Evolutionary conservation across 2,329 filamentous ascomycete species (phyloP).

Genomic region (Keithomyces neogunnii): DNA sequence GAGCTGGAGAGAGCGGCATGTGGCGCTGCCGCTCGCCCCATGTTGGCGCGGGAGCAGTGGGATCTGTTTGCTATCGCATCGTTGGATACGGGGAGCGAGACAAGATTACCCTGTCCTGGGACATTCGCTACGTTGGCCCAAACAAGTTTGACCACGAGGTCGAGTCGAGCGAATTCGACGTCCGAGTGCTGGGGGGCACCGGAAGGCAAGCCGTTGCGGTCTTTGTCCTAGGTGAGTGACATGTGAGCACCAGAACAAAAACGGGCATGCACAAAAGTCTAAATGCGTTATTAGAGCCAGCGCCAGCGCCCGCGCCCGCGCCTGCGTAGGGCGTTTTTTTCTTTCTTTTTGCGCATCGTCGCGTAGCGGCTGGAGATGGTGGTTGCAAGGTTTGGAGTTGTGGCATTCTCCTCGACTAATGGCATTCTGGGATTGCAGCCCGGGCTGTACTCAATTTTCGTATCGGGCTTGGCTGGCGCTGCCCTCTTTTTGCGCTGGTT

Average conservation of each 20-base stretch:
- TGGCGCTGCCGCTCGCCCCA: conserved; percentile 3
- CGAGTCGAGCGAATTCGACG: neutral
- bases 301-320: neutral
- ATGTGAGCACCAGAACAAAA: neutral
- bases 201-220: conserved; percentile 2
- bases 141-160: neutral
- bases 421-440: neutral
- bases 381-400: neutral
- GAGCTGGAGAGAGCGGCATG: conserved; percentile 4
- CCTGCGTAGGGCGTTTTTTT: too few species aligned
- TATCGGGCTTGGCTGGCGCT: neutral
- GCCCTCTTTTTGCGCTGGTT: too few species aligned
- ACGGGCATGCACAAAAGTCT: neutral
- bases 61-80: conserved; percentile 2
- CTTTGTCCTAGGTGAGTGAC: neutral
- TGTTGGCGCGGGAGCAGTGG: neutral
- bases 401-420: neutral
- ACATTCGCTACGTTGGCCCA: conserved; percentile 1
- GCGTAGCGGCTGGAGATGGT: neutral
- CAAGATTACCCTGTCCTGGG: neutral
- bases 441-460: neutral
- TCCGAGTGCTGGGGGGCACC: neutral
- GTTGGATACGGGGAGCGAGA: neutral
- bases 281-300: neutral
- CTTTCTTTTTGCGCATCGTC: too few species aligned